Base-by-base conservation (phyloP, 1,284 basidiomycete genomes). In the Serendipita sp. region DNA sequence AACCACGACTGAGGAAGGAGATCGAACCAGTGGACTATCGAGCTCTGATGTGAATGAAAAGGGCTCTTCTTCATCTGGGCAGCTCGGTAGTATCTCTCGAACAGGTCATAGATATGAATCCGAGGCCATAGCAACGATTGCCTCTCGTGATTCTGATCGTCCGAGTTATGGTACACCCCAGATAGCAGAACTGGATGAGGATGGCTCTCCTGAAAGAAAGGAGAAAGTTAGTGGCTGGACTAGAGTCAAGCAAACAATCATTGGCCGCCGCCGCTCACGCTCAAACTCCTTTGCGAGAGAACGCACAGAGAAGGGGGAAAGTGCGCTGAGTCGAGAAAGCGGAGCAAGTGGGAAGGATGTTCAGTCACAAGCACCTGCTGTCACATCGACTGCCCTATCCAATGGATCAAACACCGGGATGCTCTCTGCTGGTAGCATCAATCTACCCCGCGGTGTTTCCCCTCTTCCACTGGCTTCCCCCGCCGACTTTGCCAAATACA, bases 321-420 rank as follows among this genome's bases (percentile, higher is more conserved):
- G 29, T 82, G 82, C 68, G 74, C 83, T 65, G 17, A 88, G 84
- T 69, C 78, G 85, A 43, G 87, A 89, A 73, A 90, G 87, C 68
- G 84, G 83, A 13, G 81, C 15, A 10, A 58, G 53, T n/a, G 15
- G 15, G 6, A 30, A 58, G 29, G 34, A 32, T 5, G 17, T 49
- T 32, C 29, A 35, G 53, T 10, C 53, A 12, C 17, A 17, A 49
- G 17, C 47, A 17, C 1, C 29, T 8, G 4, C 34, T 35, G 10
- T 35, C 15, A 53, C 13, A 12, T 10, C 29, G 15, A 35, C 17
- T 58, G 53, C 53, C 10, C 10, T 8, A 5, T n/a, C 10, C 34
- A 22, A 8, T 58, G 53, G 53, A 71, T 78, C 81, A 2, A 79
- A 82, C 1, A 83, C 81, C 80, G 67, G 74, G 81, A 63, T 88